phyloP scores from a whole-genome alignment of 1,284 basidiomycete species.

The Puccinia coronata region DNA sequence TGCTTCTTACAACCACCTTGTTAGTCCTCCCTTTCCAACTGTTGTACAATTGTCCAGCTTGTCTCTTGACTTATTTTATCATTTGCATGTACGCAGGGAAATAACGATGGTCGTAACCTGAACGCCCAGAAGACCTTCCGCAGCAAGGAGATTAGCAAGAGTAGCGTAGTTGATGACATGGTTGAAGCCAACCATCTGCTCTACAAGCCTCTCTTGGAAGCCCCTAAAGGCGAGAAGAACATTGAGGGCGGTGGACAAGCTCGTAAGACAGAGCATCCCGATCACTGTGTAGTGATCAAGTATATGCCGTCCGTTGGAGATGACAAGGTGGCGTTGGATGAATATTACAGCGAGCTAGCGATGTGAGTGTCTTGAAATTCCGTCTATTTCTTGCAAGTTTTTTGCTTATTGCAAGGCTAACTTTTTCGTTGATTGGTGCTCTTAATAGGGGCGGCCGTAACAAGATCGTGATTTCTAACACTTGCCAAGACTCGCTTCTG shows the following conservation, averaged over 20 bases:
- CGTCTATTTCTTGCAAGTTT: constrained; percentile 46
- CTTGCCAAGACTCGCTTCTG: constrained; percentile 79
- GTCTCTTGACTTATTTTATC: not conserved
- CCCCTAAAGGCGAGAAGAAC: constrained; percentile 42
- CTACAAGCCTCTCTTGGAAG: constrained; percentile 70
- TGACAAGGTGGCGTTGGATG: constrained; percentile 95
- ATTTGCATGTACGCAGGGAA: constrained; percentile 31
- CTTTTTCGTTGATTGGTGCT: not conserved
- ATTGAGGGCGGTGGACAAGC: constrained; percentile 55
- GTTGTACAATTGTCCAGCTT: not conserved
- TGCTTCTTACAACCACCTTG: constrained; percentile 96
- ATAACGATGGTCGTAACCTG: constrained; percentile 46
- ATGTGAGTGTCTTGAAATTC: constrained; percentile 64
- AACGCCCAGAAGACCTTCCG: constrained; percentile 43
- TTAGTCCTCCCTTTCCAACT: constrained; percentile 62
- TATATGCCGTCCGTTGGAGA: constrained; percentile 86
- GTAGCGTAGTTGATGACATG: constrained; percentile 96
- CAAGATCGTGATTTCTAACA: constrained; percentile 48
- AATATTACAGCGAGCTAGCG: constrained; percentile 87
- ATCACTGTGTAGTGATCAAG: constrained; percentile 81
- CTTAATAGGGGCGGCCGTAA: constrained; percentile 38
- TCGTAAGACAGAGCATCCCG: constrained; percentile 84
- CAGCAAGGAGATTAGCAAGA: constrained; percentile 64
- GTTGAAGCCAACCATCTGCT: constrained; percentile 85
- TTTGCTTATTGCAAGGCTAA: not conserved